Evolutionary conservation across 2,329 filamentous ascomycete species (phyloP).

Genomic region (Thermothelomyces thermophilus): DNA sequence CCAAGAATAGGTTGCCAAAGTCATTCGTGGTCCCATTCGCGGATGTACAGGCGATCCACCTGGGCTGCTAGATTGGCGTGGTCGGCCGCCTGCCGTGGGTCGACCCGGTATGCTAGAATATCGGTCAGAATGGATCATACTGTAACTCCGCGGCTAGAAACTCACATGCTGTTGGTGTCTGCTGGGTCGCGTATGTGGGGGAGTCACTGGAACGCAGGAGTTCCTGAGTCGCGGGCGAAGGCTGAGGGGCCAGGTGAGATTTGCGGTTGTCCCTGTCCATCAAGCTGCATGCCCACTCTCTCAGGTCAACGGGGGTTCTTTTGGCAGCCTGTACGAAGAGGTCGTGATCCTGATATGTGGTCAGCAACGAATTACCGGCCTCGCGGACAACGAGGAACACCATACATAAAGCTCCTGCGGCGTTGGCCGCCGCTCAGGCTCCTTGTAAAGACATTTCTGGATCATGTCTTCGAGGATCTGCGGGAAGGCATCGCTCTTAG

Average conservation of each 20-base stretch:
- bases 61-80: conserved; percentile 40
- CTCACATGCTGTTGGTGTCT: conserved; percentile 64
- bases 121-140: conserved; percentile 46
- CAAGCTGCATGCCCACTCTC: conserved; percentile 87
- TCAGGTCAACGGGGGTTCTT: conserved; percentile 86
- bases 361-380: conserved; percentile 22
- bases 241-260: conserved; percentile 77
- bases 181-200: conserved; percentile 44
- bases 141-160: conserved; percentile 57
- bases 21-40: conserved; percentile 47
- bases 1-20: too few species aligned
- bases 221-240: conserved; percentile 71
- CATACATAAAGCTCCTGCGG: conserved; percentile 83
- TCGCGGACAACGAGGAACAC: background rate
- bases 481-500: conserved; percentile 96
- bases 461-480: conserved; percentile 94
- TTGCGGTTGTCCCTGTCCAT: conserved; percentile 95
- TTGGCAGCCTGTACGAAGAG: conserved; percentile 95
- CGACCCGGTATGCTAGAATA: conserved; percentile 40
- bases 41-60: conserved; percentile 42
- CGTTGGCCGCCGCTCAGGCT: conserved; percentile 80
- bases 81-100: conserved; percentile 46
- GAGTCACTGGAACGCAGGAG: conserved; percentile 61
- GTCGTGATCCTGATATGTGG: conserved; percentile 65
- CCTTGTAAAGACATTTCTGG: conserved; percentile 88